Base-by-base conservation (phyloP, 2,329 filamentous ascomycete genomes). In the Aspergillus alliaceus region DNA sequence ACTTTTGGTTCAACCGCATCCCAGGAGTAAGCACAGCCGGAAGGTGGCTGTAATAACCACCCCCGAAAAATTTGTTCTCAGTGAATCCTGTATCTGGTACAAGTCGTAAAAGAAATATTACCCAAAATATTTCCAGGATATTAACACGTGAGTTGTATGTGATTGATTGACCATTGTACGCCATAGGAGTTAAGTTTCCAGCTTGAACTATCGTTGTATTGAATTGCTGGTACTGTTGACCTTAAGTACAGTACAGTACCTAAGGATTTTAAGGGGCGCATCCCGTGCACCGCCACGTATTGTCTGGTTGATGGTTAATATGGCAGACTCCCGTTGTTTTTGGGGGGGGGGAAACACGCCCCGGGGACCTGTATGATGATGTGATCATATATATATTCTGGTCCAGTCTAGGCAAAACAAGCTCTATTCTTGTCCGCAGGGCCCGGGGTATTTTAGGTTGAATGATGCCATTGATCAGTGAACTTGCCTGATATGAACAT, bases 271-370 rank as follows among this genome's bases (percentile, higher is more conserved):
- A 48, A 32, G 44, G 44, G 44, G 27, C 25, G 27, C 27, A 47
- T 12, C 14, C 35, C 15, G 39, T 59, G 58, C 58, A 60, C 58
- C 58, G 58, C 58, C 55, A 60, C 52, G 35, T 58, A 53, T 32
- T 46, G 14, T 51, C 24, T 51, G 14, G 15, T 20, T 31, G 5
- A 27, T 39, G 15, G 11, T 24, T 39, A 37, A 18, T 40, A 40
- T 6, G 11, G n/a, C 2, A n/a, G 37, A 40, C 22, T 40, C 37
- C 18, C 2, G 22, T 32, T 47, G 15, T 47, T 32, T 47, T 29
- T 15, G 27, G 27, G 44, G n/a, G 34, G n/a, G 34, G 31, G 15
- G 5, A 12, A 18, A 18, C 15, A 47, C 44, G 1, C 44, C n/a
- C 29, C 35, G 20, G 31, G n/a, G 25, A 47, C 25, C 44, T 25